A percentile compares a stretch with the other conserved stretches of the same genome.
Conservation (phyloP, 2,329 filamentous ascomycete genomes). For the Plectosphaerella sp. region DNA sequence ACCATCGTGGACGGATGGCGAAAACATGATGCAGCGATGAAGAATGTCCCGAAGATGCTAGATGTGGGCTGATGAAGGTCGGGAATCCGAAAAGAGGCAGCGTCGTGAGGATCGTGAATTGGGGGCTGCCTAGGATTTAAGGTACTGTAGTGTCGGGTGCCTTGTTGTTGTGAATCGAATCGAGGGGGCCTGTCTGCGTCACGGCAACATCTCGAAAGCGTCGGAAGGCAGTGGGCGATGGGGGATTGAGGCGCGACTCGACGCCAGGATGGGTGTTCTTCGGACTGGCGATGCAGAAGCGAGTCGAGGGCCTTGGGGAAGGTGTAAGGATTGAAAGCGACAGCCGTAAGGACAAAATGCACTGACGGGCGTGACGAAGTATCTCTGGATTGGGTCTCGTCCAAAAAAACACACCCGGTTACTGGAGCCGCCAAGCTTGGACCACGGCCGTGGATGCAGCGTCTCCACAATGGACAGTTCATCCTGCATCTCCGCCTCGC, state of each 20-base stretch:
- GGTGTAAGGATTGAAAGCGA: neutral
- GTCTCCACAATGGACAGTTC: neutral
- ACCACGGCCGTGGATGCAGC: conserved; percentile 17
- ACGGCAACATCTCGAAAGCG: conserved; percentile 11
- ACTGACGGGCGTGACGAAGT: conserved; percentile 13
- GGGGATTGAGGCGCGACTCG: conserved; percentile 7
- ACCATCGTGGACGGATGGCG: conserved; percentile 45
- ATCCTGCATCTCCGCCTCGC: conserved; percentile 8
- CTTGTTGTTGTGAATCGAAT: conserved; percentile 5
- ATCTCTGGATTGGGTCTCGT: conserved; percentile 20
- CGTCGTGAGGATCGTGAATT: conserved; percentile 5
- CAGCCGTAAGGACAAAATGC: conserved; percentile 6
- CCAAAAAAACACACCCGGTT: conserved; percentile 19
- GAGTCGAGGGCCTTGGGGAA: neutral
- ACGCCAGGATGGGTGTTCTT: conserved; percentile 2
- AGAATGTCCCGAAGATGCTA: neutral
- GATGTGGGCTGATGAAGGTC: neutral
- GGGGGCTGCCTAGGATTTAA: neutral
- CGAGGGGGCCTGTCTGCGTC: neutral
- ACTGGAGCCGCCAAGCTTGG: conserved; percentile 29
- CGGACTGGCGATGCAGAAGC: neutral
- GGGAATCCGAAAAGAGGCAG: neutral
- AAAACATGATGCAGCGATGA: conserved; percentile 48
- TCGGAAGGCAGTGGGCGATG: conserved; percentile 1
- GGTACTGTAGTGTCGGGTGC: neutral